phyloP scores from a whole-genome alignment of 75 land plant species.

The Sequoiadendron giganteum region DNA sequence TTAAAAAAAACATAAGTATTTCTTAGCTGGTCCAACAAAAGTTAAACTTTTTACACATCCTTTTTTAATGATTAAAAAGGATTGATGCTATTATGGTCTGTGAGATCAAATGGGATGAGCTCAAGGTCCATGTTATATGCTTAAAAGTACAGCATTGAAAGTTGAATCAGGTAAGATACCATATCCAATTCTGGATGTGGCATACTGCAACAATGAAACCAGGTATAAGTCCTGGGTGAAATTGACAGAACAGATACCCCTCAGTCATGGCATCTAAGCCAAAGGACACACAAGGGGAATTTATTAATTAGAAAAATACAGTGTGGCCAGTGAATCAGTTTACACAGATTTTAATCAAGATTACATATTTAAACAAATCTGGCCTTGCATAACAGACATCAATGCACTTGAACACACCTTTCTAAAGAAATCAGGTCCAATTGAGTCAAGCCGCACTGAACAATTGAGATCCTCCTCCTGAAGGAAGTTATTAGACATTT shows the following conservation, averaged over 20 bases:
- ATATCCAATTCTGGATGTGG: too few species aligned
- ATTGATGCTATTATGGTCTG: not conserved
- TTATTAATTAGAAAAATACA: too few species aligned
- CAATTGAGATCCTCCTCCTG: constrained; percentile 19
- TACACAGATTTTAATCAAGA: not conserved
- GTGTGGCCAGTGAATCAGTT: not conserved
- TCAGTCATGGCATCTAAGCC: too few species aligned
- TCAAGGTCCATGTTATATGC: too few species aligned
- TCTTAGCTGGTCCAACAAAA: not conserved
- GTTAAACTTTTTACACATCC: not conserved
- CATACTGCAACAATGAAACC: too few species aligned
- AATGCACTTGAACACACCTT: constrained; percentile 25
- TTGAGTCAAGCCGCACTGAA: constrained; percentile 50
- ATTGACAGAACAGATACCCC: too few species aligned
- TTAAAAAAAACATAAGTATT: not conserved
- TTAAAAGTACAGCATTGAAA: too few species aligned
- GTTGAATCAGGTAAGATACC: too few species aligned
- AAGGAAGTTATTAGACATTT: constrained; percentile 4
- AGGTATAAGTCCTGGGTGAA: too few species aligned
- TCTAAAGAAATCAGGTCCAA: constrained; percentile 17
- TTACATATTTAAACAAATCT: not conserved
- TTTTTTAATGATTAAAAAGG: not conserved
- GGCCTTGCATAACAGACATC: not conserved
- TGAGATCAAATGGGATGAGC: not conserved
- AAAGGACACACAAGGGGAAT: too few species aligned